Evolutionary conservation across 192 early-diverging fungal species (phyloP).

Genomic region (Geranomyces variabilis): DNA sequence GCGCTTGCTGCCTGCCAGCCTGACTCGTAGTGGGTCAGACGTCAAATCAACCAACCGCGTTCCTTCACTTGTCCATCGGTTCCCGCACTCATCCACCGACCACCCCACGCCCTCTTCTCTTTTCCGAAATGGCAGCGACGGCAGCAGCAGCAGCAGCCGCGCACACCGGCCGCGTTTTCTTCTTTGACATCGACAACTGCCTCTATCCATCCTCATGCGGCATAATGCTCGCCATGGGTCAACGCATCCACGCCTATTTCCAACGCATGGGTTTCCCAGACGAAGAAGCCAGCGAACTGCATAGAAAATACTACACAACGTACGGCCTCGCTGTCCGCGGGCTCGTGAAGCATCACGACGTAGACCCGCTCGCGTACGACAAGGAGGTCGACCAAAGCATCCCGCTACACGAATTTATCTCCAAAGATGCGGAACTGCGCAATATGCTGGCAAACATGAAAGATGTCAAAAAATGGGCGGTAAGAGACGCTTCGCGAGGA

Average conservation of each 20-base stretch:
- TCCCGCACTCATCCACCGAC: too few species aligned
- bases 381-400: slow-evolving; percentile 69
- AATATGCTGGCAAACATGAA: slow-evolving; percentile 58
- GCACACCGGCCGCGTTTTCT: slow-evolving; percentile 52
- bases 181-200: slow-evolving; percentile 85
- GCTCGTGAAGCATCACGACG: slow-evolving; percentile 67
- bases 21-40: too few species aligned
- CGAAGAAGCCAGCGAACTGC: slow-evolving; percentile 50
- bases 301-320: slow-evolving; percentile 65
- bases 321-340: slow-evolving; percentile 77
- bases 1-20: too few species aligned
- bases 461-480: slow-evolving; percentile 65
- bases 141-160: too few species aligned
- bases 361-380: slow-evolving; percentile 68
- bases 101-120: too few species aligned
- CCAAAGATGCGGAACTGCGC: slow-evolving; percentile 62
- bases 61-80: too few species aligned
- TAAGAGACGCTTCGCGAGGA: background rate
- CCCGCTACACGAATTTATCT: slow-evolving; percentile 66
- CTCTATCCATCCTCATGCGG: slow-evolving; percentile 51
- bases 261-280: slow-evolving; percentile 57
- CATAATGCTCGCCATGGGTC: slow-evolving; percentile 34
- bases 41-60: too few species aligned
- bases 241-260: slow-evolving; percentile 65
- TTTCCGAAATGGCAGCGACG: too few species aligned